Evolutionary conservation across 2,329 filamentous ascomycete genomes (phyloP).

Genomic region (Fusarium protoensiforme): DNA sequence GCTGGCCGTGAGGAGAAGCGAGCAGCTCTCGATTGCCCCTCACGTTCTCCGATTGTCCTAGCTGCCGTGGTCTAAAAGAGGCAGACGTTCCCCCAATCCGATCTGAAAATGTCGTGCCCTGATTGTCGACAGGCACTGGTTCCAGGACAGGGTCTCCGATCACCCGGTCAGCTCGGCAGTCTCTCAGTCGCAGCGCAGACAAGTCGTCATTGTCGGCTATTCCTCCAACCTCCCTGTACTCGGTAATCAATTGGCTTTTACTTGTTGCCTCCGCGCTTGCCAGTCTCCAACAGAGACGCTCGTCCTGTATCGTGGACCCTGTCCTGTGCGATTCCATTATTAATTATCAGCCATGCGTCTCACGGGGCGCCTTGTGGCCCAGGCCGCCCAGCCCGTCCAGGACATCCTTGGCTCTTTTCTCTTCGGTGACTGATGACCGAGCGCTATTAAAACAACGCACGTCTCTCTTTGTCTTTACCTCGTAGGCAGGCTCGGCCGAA

Average conservation of each 20-base stretch:
- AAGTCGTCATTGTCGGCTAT: constrained; percentile 27
- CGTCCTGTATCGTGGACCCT: constrained; percentile 21
- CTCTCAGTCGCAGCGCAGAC: neutral
- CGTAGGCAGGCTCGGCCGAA: constrained; percentile 2
- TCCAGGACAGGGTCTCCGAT: constrained; percentile 34
- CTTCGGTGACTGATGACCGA: constrained; percentile 1
- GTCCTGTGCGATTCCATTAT: constrained; percentile 18
- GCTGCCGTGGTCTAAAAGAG: constrained; percentile 6
- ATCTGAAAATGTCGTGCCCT: constrained; percentile 10
- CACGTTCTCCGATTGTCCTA: constrained; percentile 22
- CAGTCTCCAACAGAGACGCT: neutral
- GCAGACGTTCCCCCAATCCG: constrained; percentile 15
- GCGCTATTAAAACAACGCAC: neutral
- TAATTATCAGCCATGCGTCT: constrained; percentile 25
- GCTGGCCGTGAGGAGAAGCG: constrained; percentile 17
- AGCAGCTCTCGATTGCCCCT: constrained; percentile 12
- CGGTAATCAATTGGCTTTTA: constrained; percentile 9
- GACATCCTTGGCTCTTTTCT: constrained; percentile 8
- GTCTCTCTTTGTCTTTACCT: neutral
- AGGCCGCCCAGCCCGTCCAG: constrained; percentile 6
- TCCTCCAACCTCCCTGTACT: constrained; percentile 10
- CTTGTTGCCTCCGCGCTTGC: constrained; percentile 8
- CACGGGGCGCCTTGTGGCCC: constrained; percentile 22
- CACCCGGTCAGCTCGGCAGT: constrained; percentile 38
- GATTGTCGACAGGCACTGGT: constrained; percentile 1